A percentile compares a stretch with the other conserved stretches of the same genome.
Conservation (phyloP, 345 rosid species). For the Rubroshorea leprosula region DNA sequence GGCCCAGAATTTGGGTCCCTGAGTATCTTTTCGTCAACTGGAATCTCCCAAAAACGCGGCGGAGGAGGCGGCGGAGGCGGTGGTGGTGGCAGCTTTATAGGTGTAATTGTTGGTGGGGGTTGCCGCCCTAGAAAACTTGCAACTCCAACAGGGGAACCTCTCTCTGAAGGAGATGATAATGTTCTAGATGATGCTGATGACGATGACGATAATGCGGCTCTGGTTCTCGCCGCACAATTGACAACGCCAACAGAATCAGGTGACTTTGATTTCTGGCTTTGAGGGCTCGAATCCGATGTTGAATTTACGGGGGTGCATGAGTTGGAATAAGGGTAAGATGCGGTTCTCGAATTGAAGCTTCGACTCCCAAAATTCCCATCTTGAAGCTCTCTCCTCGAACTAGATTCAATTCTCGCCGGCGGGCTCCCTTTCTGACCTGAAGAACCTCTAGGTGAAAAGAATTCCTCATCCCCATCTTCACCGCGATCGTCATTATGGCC, state of each 20-base stretch:
- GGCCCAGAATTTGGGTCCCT: conserved; percentile 25
- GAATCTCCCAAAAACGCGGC: conserved; percentile 45
- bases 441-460: conserved; percentile 87
- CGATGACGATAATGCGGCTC: conserved; percentile 17
- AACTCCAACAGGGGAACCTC: conserved; percentile 17
- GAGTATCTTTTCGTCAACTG: conserved; percentile 14
- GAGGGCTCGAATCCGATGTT: conserved; percentile 29
- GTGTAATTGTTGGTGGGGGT: conserved; percentile 16
- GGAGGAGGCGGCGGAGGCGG: conserved; percentile 74
- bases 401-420: conserved; percentile 32
- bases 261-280: conserved; percentile 40
- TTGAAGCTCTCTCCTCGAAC: conserved; percentile 36
- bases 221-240: conserved; percentile 19
- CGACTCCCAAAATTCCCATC: conserved; percentile 40
- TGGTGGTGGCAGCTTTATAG: conserved; percentile 61
- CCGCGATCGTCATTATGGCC: conserved; percentile 29
- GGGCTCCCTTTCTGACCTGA: conserved; percentile 46
- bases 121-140: conserved; percentile 18
- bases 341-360: conserved; percentile 60
- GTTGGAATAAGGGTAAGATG: conserved; percentile 51
- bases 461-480: conserved; percentile 71
- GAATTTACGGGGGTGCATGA: conserved; percentile 55
- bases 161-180: conserved; percentile 20
- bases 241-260: conserved; percentile 24
- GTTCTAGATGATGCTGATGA: conserved; percentile 21